Base-by-base conservation (phyloP, 345 rosid species). In the Physaria fendleri region DNA sequence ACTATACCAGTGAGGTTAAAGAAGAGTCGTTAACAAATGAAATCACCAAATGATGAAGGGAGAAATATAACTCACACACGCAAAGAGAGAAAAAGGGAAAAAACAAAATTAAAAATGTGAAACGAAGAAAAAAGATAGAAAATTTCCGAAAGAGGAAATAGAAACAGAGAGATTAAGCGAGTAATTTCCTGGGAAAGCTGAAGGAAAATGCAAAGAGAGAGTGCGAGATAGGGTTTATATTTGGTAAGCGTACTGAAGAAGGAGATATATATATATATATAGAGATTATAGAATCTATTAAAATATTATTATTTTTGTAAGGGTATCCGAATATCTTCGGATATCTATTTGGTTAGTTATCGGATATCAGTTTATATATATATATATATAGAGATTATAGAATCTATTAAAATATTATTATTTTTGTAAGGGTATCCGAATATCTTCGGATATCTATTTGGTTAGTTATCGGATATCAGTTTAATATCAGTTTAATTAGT, bases 191-290 rank as follows among this genome's bases (percentile, higher is more conserved):
- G 46, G 33, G 72, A 46, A 54, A 56, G 33, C 4, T 9, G 37
- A 50, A 40, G 54, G 29, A 62, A 68, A 69, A 70, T 70, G 74
- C 65, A 77, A 66, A 68, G 70, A 68, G 70, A 78, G 72, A 79
- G 77, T 62, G 77, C 70, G 15, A 43, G 58, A 42, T 53, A 44
- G 66, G 54, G 73, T 68, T 64, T 70, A 56, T 70, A 62, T 63
- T 63, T 65, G 77, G 71, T 81, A 81, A 82, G 87, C 90, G 85
- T 79, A 78, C 73, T 72, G 82, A 47, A 73, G 90, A 68, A 79
- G 90, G 74, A 70, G 80, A 64, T 55, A 25, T 25, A 25, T 4
- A 25, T 0, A n/a, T n/a, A n/a, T n/a, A n/a, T n/a, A n/a, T 25
- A 7, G 6, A 25, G 6, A 7, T 25, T 25, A 4, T 3, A 25